These are phyloP conservation scores for Fusarium sp. DNA, from an alignment of 2,329 filamentous ascomycete species.

Conservation along the genomic window DNA sequence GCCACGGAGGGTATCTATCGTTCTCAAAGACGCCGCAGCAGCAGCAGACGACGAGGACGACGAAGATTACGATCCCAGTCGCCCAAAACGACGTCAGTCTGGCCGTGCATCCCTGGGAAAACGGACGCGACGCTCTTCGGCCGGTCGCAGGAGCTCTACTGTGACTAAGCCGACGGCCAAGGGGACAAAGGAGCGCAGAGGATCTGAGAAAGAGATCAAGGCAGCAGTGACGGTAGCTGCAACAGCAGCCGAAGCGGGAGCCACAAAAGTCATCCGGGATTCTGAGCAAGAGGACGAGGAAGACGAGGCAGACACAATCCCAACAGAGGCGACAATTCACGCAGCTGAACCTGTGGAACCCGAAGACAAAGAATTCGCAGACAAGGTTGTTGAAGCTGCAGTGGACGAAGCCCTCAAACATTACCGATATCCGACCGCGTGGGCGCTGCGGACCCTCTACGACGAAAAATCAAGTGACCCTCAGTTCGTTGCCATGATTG, in stretches of 20 bases:
- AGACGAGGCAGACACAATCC: conserved; percentile 12
- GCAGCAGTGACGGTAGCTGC: conserved; percentile 1
- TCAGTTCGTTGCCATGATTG: conserved; percentile 66
- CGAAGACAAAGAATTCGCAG: conserved; percentile 58
- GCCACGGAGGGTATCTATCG: conserved; percentile 44
- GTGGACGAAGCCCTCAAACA: conserved; percentile 68
- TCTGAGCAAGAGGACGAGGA: conserved; percentile 22
- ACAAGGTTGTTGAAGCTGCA: conserved; percentile 66
- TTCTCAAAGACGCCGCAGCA: conserved; percentile 48
- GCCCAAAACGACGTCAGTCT: conserved; percentile 50
- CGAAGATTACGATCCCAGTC: conserved; percentile 58
- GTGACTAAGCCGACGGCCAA: conserved; percentile 38
- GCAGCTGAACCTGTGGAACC: conserved; percentile 39
- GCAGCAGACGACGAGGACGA: conserved; percentile 53
- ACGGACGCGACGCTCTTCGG: conserved; percentile 44
- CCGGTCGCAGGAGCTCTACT: conserved; percentile 38
- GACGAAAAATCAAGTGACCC: conserved; percentile 65
- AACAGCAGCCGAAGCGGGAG: not conserved
- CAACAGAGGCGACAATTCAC: conserved; percentile 33
- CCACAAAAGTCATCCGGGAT: conserved; percentile 18
- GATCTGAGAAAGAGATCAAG: conserved; percentile 22
- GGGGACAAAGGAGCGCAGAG: conserved; percentile 29
- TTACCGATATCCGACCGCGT: conserved; percentile 70
- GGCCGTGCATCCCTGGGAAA: conserved; percentile 48
- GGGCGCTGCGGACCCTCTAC: conserved; percentile 69